Conservation (phyloP, 129 eudicot species). For the Flaveria linearis region DNA sequence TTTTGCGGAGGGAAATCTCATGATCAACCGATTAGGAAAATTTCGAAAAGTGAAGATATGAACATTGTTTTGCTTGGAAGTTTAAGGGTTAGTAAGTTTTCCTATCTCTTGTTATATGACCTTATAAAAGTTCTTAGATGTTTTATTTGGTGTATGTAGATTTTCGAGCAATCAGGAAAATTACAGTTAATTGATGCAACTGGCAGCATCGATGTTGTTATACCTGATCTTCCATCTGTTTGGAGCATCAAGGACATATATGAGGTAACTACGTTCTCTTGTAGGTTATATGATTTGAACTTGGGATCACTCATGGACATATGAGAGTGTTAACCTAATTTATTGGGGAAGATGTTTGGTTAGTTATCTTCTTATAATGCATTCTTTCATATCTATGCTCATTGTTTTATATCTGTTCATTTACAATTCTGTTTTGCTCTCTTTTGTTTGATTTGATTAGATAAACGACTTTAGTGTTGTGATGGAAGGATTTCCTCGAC, state of each 20-base stretch:
- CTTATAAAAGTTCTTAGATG: neutral
- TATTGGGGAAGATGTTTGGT: neutral
- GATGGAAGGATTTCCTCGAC: constrained; percentile 54
- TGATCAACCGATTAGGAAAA: constrained; percentile 48
- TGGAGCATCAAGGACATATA: constrained; percentile 56
- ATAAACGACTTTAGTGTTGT: constrained; percentile 57
- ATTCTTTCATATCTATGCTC: constrained; percentile 4
- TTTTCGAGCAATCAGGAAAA: constrained; percentile 63
- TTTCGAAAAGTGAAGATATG: constrained; percentile 55
- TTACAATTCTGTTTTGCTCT: constrained; percentile 4
- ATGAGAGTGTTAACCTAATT: no score
- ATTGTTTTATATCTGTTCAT: constrained; percentile 12
- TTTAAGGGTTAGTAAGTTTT: constrained; percentile 51
- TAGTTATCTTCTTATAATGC: neutral
- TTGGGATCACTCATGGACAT: no score
- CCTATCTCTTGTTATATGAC: neutral
- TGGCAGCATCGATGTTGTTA: constrained; percentile 63
- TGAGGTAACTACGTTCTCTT: constrained; percentile 46
- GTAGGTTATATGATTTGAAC: no score
- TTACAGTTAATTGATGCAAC: constrained; percentile 83
- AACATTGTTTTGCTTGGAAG: constrained; percentile 67
- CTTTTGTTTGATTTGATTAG: constrained; percentile 41
- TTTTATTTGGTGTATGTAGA: constrained; percentile 41
- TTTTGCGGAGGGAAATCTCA: constrained; percentile 51
- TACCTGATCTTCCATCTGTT: constrained; percentile 66